Conservation (phyloP, 768 basidiomycete species). For the Calocera cornea region DNA sequence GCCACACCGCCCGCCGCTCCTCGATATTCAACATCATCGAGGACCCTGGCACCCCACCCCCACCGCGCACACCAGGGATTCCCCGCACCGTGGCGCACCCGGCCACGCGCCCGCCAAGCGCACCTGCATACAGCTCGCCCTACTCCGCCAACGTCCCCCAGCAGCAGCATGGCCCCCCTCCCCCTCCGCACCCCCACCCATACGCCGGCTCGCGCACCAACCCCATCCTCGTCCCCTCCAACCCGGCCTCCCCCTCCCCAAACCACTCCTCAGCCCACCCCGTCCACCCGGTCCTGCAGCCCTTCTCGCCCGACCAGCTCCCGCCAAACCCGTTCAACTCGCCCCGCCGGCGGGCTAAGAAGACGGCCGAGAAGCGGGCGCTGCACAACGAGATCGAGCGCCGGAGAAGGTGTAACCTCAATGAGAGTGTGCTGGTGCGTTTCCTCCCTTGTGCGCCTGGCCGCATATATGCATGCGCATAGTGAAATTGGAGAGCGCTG, state of each 20-base stretch:
- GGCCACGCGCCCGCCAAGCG: neutral
- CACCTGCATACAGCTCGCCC: neutral
- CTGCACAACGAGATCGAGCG: constrained; percentile 1
- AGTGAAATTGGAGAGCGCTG: neutral
- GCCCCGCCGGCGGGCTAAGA: neutral
- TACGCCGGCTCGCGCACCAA: neutral
- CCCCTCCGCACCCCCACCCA: neutral
- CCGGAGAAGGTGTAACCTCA: neutral
- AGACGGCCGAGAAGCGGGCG: constrained; percentile 1
- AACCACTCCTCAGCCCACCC: neutral
- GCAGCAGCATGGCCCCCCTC: neutral
- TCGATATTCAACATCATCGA: neutral
- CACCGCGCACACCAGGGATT: neutral
- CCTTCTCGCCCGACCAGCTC: constrained; percentile 2
- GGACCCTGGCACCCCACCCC: neutral
- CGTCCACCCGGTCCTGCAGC: neutral
- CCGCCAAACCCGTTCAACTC: neutral
- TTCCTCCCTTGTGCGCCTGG: neutral
- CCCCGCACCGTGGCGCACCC: neutral
- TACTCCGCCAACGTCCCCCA: neutral
- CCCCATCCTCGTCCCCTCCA: neutral
- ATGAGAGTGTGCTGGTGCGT: neutral
- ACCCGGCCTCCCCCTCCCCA: neutral
- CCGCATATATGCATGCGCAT: neutral
- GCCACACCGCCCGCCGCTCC: neutral